Evolutionary conservation across 768 basidiomycete species (phyloP).

Genomic region (Termitomyces eurrhizus): DNA sequence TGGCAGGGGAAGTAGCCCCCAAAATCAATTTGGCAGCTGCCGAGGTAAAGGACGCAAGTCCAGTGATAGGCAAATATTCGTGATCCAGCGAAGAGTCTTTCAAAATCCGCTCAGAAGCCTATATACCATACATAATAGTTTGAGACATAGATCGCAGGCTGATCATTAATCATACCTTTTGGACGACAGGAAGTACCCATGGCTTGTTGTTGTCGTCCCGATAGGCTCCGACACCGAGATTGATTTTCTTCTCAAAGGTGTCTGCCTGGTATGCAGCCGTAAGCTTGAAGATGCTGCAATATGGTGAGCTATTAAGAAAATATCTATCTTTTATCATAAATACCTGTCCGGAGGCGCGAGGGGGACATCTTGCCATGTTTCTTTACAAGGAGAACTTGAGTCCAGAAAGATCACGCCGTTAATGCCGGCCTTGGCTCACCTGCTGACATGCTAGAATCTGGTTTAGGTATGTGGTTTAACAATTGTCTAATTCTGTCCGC

Average conservation of each 20-base stretch:
- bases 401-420: constrained; percentile 1
- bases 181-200: constrained; percentile 90
- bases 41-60: constrained; percentile 75
- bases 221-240: constrained; percentile 92
- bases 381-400: constrained; percentile 31
- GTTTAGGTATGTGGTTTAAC: constrained; percentile 44
- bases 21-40: constrained; percentile 83
- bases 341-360: constrained; percentile 86
- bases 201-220: constrained; percentile 84
- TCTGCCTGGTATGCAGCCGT: constrained; percentile 89
- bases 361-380: constrained; percentile 72
- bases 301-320: not conserved
- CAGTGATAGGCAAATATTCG: constrained; percentile 90
- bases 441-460: constrained; percentile 41
- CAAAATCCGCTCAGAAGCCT: constrained; percentile 75
- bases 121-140: not conserved
- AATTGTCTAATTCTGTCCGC: constrained; percentile 59
- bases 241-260: constrained; percentile 71
- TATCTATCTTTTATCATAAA: not conserved
- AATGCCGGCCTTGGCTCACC: constrained; percentile 34
- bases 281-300: constrained; percentile 79
- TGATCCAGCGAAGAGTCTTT: constrained; percentile 76
- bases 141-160: not conserved
- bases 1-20: constrained; percentile 63
- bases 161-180: constrained; percentile 52